Conservation (phyloP, 2,329 filamentous ascomycete genomes). For the Samsoniella hepiali region DNA sequence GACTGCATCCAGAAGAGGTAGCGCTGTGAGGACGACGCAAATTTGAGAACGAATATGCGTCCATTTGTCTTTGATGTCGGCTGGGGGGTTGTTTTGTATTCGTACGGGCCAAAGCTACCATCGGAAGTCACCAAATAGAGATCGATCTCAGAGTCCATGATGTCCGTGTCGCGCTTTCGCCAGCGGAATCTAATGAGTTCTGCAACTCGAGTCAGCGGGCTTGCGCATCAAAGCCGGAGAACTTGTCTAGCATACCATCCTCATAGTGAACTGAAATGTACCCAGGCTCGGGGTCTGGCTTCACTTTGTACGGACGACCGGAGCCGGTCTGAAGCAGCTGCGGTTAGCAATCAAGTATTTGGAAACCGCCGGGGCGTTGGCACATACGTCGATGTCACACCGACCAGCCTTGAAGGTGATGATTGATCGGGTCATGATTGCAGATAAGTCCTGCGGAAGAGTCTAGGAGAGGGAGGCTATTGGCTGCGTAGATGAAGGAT, state of each 20-base stretch:
- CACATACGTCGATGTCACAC: constrained; percentile 73
- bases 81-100: constrained; percentile 54
- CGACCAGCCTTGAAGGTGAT: constrained; percentile 96
- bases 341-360: constrained; percentile 22
- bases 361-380: not conserved
- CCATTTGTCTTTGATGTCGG: constrained; percentile 70
- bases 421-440: constrained; percentile 72
- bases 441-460: constrained; percentile 1
- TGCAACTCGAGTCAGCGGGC: constrained; percentile 31
- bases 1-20: constrained; percentile 97
- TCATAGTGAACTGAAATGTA: constrained; percentile 92
- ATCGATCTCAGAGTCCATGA: constrained; percentile 76
- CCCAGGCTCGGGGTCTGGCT: constrained; percentile 68
- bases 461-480: not conserved
- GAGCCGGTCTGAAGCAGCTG: constrained; percentile 36
- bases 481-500: not conserved
- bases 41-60: constrained; percentile 90
- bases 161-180: constrained; percentile 71
- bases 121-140: constrained; percentile 92
- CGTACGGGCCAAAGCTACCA: constrained; percentile 81
- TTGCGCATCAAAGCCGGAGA: not conserved
- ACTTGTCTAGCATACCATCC: constrained; percentile 59
- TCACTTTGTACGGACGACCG: constrained; percentile 64
- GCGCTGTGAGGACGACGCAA: constrained; percentile 84
- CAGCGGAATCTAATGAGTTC: constrained; percentile 96